Evolutionary conservation across 1,284 basidiomycete species (phyloP), one percentile per base, ranked within the genome.

Genomic region (Rhizopogon parksii): DNA sequence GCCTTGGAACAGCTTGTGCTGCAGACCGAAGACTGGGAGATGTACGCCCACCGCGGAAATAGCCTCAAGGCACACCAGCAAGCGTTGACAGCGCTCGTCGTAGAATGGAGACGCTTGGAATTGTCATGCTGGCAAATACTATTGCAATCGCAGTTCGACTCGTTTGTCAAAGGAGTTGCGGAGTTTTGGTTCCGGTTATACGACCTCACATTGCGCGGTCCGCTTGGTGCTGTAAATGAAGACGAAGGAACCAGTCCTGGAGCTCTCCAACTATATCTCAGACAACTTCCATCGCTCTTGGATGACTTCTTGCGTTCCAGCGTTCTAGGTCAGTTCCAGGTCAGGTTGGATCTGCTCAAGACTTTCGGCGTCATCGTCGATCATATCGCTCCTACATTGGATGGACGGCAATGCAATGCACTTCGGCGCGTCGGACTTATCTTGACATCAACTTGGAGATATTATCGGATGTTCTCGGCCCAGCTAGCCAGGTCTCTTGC

Each of bases 21-120:
- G 39, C 91, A 96, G 57, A 91, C 85, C 8, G 91, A 96, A 55
- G 96, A 99, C 64, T 99, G 96, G 96, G 93, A 99, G 66, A 85
- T 86, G 60, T 99, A 91, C 60, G 88, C 95, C 9, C 95, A 93
- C 68, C 77, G 81, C 21, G 84, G 88, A 45, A 97, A 95, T 61
- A 85, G 84, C 21, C 77, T 99, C 53, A 82, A 80, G 59, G 55
- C 64, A 0, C 77, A 89, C 60, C 89, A 86, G 53, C 77, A 82
- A 24, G 74, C 74, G 9, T 69, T 97, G 27, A 88, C 81, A 4
- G 70, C 69, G 17, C 77, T 95, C 42, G 90, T 99, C 48, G 83
- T 99, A 43, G 79, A 83, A 24, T 99, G 96, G 96, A 79, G 96
- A 49, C 80, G 90, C 38, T 71, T 95, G 50, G 96, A 99, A 65